Evolutionary conservation across 805 yeast genomes (phyloP), one percentile per base, ranked within the genome.

Genomic region (Starmera dryadoides): DNA sequence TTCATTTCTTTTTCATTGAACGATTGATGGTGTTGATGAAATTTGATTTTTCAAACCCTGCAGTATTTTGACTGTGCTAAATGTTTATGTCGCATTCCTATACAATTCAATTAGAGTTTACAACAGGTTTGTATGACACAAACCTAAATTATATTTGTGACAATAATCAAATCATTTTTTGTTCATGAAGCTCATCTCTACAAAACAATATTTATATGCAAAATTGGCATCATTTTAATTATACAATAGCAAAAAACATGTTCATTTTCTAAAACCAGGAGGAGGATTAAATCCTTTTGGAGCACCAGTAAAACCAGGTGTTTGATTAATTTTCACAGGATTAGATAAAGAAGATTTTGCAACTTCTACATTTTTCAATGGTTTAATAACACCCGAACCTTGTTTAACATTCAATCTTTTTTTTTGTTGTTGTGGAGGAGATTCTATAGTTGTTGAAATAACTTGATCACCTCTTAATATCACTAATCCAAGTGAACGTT

Each of bases 401-500:
- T 44, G 40, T 25, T 57, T 58, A 36, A 39, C 41, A 48, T 39
- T 38, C 41, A 48, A 35, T 44, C 59, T 43, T 46, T 52, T 44
- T 37, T 50, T 41, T 36, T 50, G 41, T 3, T 51, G 58, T 2
- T 55, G 43, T 4, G 65, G 63, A 11, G 56, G 53, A 1, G 56
- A 54, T 39, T 52, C 66, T 23, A 56, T 53, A 16, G 64, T 55
- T 2, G 51, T 52, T 3, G 88, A 76, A 11, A 89, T 77, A 21
- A 93, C 77, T 47, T 82, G 85, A 47, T 87, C 96, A 2, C 98
- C 98, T 50, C 98, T 72, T 34, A 91, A 64, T 29, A 91, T 82
- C 2, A 86, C 73, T 37, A 93, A 69, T 0, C 98, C 98, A 19
- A 93, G 62, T 5, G 77, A 64, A 41, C 98, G 68, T 52, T 80